Evolutionary conservation across 345 rosid genomes (phyloP), one percentile per base, ranked within the genome.

Genomic region (Geranium rotundifolium): DNA sequence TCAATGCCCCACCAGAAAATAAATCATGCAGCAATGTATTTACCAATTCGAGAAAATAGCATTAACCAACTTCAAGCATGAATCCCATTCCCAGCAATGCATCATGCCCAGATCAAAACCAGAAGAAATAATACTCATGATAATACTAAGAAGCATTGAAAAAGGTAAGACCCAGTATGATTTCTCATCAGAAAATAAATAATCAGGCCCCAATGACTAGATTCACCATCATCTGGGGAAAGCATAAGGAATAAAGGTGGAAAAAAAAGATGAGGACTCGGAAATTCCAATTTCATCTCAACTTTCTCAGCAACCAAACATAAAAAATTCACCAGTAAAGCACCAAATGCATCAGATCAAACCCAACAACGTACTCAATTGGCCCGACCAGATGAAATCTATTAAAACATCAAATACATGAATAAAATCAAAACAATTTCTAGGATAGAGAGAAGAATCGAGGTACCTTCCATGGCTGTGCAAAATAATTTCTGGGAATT

Each of bases 241-340:
- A 46, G 14, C 52, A 46, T 7, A 9, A 46, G 52, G 12, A 14
- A 9, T 7, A 46, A 5, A 34, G 41, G 10, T 34, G 41, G 52
- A 9, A 46, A 14, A 46, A 14, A 3, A 46, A 46, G 14, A 46
- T 10, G 52, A 16, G 14, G 27, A 23, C 27, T 46, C 3, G 15
- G 52, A 46, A 46, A 46, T 46, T 46, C 16, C 52, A 3, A 15
- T 1, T 10, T 50, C 34, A 49, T 14, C 41, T 34, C n/a, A 55
- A 37, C 52, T 76, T 69, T 60, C 67, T 61, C 64, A 63, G 57
- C 66, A 41, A 54, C 54, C 69, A 69, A 67, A 64, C 52, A 67
- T 23, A 3, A 27, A 16, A 17, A 55, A 23, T 41, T 27, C 39
- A 63, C 17, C n/a, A 59, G 29, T 49, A 16, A 20, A 46, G 14